Base-by-base conservation (phyloP, 306 rosid species). In the Fragaria ananassa region DNA sequence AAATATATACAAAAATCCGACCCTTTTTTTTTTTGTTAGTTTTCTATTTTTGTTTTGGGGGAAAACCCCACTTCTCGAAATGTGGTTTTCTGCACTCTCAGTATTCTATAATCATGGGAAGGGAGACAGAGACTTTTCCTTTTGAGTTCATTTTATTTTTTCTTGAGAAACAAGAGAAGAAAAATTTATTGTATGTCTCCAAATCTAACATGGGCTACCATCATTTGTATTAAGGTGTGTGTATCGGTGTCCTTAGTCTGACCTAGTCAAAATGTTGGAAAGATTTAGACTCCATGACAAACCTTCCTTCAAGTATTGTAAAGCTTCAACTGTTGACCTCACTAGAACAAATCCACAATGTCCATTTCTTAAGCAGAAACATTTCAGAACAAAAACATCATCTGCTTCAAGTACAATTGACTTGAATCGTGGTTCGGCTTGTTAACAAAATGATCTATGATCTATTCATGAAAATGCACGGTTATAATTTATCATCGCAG, bases 241-340 rank as follows among this genome's bases (percentile, higher is more conserved):
- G 79, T 74, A 58, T 18, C 6, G 79, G 78, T 73, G 75, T 81
- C 80, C 71, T 31, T 79, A 70, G 34, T 83, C 83, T 87, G 91
- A 89, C 91, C 86, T 53, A 75, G 88, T 93, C 91, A 87, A 87
- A 61, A 70, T 79, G 79, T 70, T 68, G 53, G 49, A 57, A 61
- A 68, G 25, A 65, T 72, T 27, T 53, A 46, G 17, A 77, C 19
- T 37, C n/a, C 5, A 5, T 78, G 64, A 56, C 39, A n/a, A 53
- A 53, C 60, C 25, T 8, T 2, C 60, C 25, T 8, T 2, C 0
- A n/a, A 8, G 9, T 53, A 19, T 19, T 31, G 54, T 53, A 76
- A 74, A 78, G 80, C 78, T 70, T 65, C 75, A 74, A 71, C 69
- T 61, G 42, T 85, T 83, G 83, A 79, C 80, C 80, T 47, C 66